Conservation (phyloP, 331 rosid species). For the Malus hybrid region DNA sequence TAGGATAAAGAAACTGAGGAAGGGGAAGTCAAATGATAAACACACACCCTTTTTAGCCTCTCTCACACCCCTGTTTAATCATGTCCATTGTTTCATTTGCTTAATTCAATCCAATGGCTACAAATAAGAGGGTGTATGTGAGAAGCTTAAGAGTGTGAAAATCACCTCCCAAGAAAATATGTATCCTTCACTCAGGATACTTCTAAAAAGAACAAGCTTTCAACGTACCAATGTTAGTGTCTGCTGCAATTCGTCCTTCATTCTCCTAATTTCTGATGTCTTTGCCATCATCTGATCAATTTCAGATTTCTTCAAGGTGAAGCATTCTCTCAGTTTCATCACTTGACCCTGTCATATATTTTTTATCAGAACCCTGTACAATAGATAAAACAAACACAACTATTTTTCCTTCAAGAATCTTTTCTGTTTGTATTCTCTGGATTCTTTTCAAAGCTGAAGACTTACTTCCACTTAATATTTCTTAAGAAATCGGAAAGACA, state of each 20-base stretch:
- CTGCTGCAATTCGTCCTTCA: slow-evolving; percentile 51
- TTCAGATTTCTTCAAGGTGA: slow-evolving; percentile 41
- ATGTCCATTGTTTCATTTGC: too few species aligned
- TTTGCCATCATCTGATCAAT: slow-evolving; percentile 56
- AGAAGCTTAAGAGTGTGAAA: too few species aligned
- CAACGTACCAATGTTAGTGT: slow-evolving; percentile 57
- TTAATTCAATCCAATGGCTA: too few species aligned
- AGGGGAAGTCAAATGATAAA: background rate
- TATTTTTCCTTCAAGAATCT: background rate
- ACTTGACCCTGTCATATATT: slow-evolving; percentile 30
- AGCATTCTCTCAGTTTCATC: slow-evolving; percentile 39
- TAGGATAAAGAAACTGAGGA: background rate
- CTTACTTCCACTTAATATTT: background rate
- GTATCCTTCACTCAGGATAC: background rate
- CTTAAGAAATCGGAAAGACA: background rate
- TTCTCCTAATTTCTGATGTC: slow-evolving; percentile 59
- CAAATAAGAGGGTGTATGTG: too few species aligned
- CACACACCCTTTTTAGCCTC: too few species aligned
- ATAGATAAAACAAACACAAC: background rate
- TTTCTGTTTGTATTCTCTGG: background rate
- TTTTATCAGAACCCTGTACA: background rate
- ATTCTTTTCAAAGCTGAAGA: background rate
- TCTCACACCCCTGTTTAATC: too few species aligned
- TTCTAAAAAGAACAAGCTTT: background rate
- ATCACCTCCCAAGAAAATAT: background rate